Base-by-base conservation (phyloP, 1,284 basidiomycete genomes). In the Termitomyces sp. region DNA sequence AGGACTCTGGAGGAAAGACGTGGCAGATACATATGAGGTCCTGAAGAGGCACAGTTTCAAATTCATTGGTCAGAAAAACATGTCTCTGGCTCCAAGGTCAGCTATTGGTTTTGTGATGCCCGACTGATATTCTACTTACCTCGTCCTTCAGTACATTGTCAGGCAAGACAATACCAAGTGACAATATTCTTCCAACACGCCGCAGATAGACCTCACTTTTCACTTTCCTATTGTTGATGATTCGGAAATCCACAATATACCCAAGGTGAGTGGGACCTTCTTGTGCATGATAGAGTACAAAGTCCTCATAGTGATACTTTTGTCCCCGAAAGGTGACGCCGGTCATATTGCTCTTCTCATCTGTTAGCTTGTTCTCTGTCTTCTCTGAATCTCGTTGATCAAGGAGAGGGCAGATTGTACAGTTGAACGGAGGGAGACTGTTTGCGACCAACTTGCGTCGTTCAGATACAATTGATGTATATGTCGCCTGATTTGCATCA, bases 251-350 rank as follows among this genome's bases (percentile, higher is more conserved):
- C 5, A 59, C 62, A 44, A 77, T 66, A 21, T 72, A 68, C 0
- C 73, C 75, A 41, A 77, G 71, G 31, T 72, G 49, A 3, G 69
- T 74, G 14, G 73, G 73, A 0, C 72, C 72, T 7, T 60, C 55
- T 1, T 60, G 63, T 1, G 72, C 67, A 41, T 69, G 71, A 60
- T 81, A 75, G 3, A 82, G 65, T 8, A 78, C 75, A 55, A 77
- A 85, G 47, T 88, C 84, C 46, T 78, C 62, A 1, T 71, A 50
- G 50, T 87, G 83, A 56, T 79, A 85, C 0, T 66, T 66, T 0
- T 67, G 54, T 1, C 74, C 77, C 13, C 63, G 64, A 58, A 71
- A 77, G 0, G 69, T 64, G 30, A 83, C 53, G 0, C 79, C 79
- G 33, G 68, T 65, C 3, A 59, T 47, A n/a, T 69, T 59, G 3